phyloP scores from a whole-genome alignment of 1,284 basidiomycete genomes.

The Coriolopsis trogii region DNA sequence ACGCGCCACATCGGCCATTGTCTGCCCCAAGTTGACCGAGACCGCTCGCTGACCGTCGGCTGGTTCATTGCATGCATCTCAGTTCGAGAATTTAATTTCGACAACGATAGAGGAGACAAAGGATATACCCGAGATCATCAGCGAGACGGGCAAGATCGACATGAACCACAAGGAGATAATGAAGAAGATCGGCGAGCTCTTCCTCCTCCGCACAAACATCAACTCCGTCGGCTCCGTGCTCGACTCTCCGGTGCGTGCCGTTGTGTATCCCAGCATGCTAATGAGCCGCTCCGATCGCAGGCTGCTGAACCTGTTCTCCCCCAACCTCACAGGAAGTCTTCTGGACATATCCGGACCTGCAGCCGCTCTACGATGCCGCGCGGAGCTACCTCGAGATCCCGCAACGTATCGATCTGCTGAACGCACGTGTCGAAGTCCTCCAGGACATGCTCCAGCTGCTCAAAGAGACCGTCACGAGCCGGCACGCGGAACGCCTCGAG shows the following conservation, averaged over 20 bases:
- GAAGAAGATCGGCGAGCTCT: constrained; percentile 96
- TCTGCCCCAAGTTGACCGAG: not conserved
- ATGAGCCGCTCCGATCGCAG: no score
- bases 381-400: constrained; percentile 94
- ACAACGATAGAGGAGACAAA: constrained; percentile 96
- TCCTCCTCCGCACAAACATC: constrained; percentile 93
- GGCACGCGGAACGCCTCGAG: constrained; percentile 93
- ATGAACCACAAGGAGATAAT: constrained; percentile 93
- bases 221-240: constrained; percentile 95
- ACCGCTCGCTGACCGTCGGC: not conserved
- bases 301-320: no score
- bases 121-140: constrained; percentile 92
- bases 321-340: constrained; percentile 78
- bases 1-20: constrained; percentile 21
- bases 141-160: constrained; percentile 93
- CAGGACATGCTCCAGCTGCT: constrained; percentile 97
- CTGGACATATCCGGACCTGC: constrained; percentile 92
- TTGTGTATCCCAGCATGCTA: no score
- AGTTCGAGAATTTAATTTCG: constrained; percentile 93
- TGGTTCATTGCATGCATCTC: no score
- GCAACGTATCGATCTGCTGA: constrained; percentile 91
- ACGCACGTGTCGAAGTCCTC: constrained; percentile 92
- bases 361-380: constrained; percentile 93
- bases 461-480: constrained; percentile 92
- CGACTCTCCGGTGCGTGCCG: constrained; percentile 81